Evolutionary conservation across 2,329 filamentous ascomycete species (phyloP).

Genomic region (Epichloe brachyelytri): DNA sequence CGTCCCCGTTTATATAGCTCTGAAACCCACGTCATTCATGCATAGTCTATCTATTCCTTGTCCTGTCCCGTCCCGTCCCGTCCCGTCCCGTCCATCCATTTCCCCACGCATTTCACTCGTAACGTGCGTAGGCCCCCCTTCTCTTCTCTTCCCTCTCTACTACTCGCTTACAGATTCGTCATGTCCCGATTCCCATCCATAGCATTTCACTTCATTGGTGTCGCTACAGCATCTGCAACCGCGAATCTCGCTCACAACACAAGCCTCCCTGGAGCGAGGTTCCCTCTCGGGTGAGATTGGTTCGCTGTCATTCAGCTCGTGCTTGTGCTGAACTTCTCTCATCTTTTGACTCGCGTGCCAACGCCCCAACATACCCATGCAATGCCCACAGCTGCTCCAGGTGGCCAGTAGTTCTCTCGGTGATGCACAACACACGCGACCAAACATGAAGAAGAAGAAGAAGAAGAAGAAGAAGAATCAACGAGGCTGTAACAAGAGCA

Average conservation of each 20-base stretch:
- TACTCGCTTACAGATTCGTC: not conserved
- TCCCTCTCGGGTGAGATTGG: not conserved
- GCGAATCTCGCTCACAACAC: not conserved
- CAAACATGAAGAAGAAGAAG: not conserved
- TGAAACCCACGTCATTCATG: conserved; percentile 4
- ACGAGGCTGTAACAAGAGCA: not conserved
- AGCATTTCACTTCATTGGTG: not conserved
- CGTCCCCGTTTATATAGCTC: not conserved
- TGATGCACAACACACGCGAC: not conserved
- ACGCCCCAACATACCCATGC: not conserved
- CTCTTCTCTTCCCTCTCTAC: not conserved
- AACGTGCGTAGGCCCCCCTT: not conserved
- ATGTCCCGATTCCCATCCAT: not conserved
- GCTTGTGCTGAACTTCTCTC: not conserved
- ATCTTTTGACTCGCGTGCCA: not conserved
- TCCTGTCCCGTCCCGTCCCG: not conserved
- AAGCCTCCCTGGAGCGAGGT: not conserved
- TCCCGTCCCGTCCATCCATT: not conserved
- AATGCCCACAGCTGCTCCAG: not conserved
- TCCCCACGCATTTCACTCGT: not conserved
- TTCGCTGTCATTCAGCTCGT: too few species aligned
- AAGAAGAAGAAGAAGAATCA: not conserved
- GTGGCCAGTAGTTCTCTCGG: not conserved
- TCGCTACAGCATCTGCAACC: not conserved
- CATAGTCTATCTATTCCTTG: conserved; percentile 12